Percentiles rank a stretch among this genome's conserved stretches.
phyloP scores from a whole-genome alignment of 2,329 filamentous ascomycete genomes.

The Fusarium ramigenum region DNA sequence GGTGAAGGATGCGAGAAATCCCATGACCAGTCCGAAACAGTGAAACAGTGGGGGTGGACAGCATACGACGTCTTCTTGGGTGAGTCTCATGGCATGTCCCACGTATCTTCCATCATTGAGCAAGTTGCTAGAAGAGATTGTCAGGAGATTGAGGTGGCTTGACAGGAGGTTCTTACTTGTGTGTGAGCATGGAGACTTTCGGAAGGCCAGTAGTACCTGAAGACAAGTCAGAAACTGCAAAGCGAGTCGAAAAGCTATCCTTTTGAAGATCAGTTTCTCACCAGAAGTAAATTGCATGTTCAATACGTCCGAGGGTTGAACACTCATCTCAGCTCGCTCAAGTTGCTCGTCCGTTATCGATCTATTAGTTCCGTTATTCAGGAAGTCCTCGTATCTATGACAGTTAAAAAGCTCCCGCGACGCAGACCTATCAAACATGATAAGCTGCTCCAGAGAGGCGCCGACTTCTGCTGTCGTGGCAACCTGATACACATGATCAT shows the following conservation, averaged over 20 bases:
- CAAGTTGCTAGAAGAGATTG: background rate
- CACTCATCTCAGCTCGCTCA: background rate
- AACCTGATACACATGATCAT: background rate
- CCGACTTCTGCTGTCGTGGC: background rate
- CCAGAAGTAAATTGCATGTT: background rate
- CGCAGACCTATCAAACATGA: background rate
- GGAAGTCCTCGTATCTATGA: background rate
- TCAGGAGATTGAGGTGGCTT: accelerated
- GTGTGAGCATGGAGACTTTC: background rate
- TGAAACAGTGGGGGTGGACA: background rate
- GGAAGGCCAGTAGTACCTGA: background rate
- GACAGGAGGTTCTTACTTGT: background rate
- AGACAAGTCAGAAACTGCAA: accelerated
- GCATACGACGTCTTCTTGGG: background rate
- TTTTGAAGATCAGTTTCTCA: accelerated
- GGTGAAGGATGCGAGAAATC: background rate
- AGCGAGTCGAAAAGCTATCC: background rate
- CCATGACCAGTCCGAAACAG: background rate
- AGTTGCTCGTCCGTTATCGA: background rate
- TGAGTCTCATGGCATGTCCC: background rate
- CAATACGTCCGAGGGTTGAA: background rate
- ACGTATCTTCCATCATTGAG: background rate
- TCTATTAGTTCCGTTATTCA: background rate
- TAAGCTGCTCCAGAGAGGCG: background rate
- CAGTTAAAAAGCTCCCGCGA: background rate